phyloP scores from a whole-genome alignment of 2,329 filamentous ascomycete genomes.

The Paraphaeosphaeria sporulosa region DNA sequence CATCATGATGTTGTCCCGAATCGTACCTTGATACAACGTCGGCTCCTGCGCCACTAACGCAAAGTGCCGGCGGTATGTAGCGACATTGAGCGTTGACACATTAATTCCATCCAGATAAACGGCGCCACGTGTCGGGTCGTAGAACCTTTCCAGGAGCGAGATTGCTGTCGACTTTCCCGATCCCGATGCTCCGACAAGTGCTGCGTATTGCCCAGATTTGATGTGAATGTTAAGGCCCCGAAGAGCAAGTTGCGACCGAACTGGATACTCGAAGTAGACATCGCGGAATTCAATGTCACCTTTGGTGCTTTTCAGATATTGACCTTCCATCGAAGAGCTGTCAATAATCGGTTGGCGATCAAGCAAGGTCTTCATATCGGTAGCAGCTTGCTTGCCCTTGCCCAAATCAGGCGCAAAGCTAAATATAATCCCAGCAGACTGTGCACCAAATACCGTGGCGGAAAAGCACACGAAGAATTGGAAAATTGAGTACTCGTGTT shows the following conservation, averaged over 20 bases:
- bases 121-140: conserved; percentile 14
- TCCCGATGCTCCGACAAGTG: conserved; percentile 38
- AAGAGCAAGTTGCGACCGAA: conserved; percentile 84
- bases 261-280: conserved; percentile 91
- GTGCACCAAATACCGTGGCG: conserved; percentile 74
- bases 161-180: conserved; percentile 77
- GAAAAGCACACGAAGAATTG: conserved; percentile 89
- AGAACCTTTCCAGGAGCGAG: conserved; percentile 56
- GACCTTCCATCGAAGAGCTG: conserved; percentile 49
- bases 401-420: conserved; percentile 93
- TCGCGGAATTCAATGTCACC: conserved; percentile 70
- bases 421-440: conserved; percentile 88
- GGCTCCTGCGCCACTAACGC: conserved; percentile 93
- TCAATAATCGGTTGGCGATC: conserved; percentile 46
- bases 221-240: conserved; percentile 43
- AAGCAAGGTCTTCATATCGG: not conserved
- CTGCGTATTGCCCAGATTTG: conserved; percentile 20
- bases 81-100: conserved; percentile 52
- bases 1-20: conserved; percentile 85
- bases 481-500: conserved; percentile 68
- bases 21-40: conserved; percentile 84
- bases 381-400: conserved; percentile 62
- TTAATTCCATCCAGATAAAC: conserved; percentile 14
- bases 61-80: conserved; percentile 80
- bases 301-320: not conserved